A percentile compares a stretch with the other conserved stretches of the same genome.
Conservation (phyloP, 257 asterid genomes). For the Vinca minor region DNA sequence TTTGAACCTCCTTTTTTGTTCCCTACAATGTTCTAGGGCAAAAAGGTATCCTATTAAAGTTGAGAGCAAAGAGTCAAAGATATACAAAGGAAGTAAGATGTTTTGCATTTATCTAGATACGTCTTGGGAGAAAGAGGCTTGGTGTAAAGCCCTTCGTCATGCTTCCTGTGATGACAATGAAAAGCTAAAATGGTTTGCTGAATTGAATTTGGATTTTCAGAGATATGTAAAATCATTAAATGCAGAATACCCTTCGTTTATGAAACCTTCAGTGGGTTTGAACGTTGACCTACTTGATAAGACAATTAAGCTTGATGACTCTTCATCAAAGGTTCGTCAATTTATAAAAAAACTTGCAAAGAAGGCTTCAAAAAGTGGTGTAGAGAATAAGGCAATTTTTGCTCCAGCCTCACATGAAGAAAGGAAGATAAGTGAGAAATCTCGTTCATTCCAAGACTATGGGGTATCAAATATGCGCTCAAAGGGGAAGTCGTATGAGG, state of each 20-base stretch:
- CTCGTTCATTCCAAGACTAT: slow-evolving; percentile 44
- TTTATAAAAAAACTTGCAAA: slow-evolving; percentile 65
- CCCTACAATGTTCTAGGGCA: slow-evolving; percentile 54
- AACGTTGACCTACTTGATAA: slow-evolving; percentile 46
- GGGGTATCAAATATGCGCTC: slow-evolving; percentile 29
- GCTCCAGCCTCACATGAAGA: slow-evolving; percentile 43
- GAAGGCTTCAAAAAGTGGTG: slow-evolving; percentile 56
- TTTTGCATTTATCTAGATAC: slow-evolving; percentile 75
- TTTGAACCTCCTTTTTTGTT: slow-evolving; percentile 10
- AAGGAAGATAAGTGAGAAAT: slow-evolving; percentile 37
- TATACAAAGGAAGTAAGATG: slow-evolving; percentile 61
- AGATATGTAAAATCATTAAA: slow-evolving; percentile 56
- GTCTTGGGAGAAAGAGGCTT: slow-evolving; percentile 93
- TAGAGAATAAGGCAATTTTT: slow-evolving; percentile 47
- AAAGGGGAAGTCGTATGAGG: slow-evolving; percentile 36
- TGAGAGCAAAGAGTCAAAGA: slow-evolving; percentile 52
- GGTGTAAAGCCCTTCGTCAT: slow-evolving; percentile 95
- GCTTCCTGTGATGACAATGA: slow-evolving; percentile 59
- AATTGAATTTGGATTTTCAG: slow-evolving; percentile 55
- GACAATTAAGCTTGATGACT: slow-evolving; percentile 54
- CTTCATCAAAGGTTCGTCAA: slow-evolving; percentile 83
- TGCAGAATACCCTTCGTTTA: slow-evolving; percentile 71
- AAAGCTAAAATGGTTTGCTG: slow-evolving; percentile 47
- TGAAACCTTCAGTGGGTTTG: slow-evolving; percentile 50
- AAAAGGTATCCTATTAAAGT: slow-evolving; percentile 79